Base-by-base conservation (phyloP, 768 basidiomycete genomes). In the Cytidiella melzeri region DNA sequence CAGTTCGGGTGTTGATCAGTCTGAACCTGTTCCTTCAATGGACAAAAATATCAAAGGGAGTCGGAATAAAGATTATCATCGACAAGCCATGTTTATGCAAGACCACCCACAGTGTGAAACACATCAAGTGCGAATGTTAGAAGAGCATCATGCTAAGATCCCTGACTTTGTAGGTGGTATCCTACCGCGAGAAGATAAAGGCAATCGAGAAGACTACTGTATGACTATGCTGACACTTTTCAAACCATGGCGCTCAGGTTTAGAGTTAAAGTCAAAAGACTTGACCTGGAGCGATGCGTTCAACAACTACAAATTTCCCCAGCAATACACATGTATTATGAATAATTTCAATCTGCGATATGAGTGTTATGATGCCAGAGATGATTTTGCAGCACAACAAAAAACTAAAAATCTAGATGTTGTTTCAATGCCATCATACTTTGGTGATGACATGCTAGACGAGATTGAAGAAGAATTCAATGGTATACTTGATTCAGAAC, bases 321-420 rank as follows among this genome's bases (percentile, higher is more conserved):
- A 62, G 64, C 49, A 66, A 4, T 36, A 47, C 3, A 13, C 2
- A 2, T 24, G 47, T 15, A 4, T 52, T 3, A 52, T 52, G 40
- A 52, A 52, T 18, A 41, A 26, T 45, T 61, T 69, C 24, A 61
- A 69, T 51, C 26, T 71, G 1, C 26, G 45, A 18, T 68, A 70
- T 56, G 68, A 71, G 44, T 70, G 69, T 45, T 40, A 65, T 10
- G 68, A 71, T 62, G 62, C 63, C 1, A 26, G 63, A 19, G 68
- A 71, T 55, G 68, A 69, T 40, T 67, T 53, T 52, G 34, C 53
- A 30, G 53, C 61, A 25, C 57, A 61, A 46, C 23, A 50, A 40
- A 52, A 36, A 23, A 15, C 9, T 34, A 34, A 34, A 34, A 34
- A n/a, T n/a, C 30, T 34, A 34, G 30, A 7, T 7, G 9, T 7